Percentiles rank a stretch among this genome's conserved stretches.
These are phyloP conservation scores for Nicotiana tomentosiformis DNA, from an alignment of 257 asterid species.

Conservation along the genomic window DNA sequence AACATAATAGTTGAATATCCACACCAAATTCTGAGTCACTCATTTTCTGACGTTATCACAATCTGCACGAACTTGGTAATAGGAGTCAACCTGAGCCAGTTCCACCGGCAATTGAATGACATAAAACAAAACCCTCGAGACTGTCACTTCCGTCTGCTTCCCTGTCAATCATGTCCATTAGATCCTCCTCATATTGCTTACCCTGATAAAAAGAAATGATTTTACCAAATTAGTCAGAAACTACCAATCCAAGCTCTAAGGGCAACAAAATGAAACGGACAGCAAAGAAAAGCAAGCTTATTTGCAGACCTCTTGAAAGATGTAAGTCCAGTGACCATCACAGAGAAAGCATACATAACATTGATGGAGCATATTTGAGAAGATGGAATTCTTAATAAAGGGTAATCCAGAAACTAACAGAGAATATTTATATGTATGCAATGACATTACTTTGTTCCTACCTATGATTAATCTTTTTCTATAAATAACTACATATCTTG, in stretches of 20 bases:
- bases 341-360: neutral
- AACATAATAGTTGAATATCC: constrained; percentile 1
- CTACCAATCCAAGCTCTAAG: neutral
- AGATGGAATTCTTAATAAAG: neutral
- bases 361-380: neutral
- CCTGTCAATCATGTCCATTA: constrained; percentile 99
- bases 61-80: neutral
- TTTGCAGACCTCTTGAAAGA: neutral
- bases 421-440: neutral
- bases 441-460: neutral
- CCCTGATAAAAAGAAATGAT: constrained; percentile 46
- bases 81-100: constrained; percentile 18
- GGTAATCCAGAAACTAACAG: neutral
- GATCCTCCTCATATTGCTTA: constrained; percentile 90
- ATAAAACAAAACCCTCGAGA: constrained; percentile 98
- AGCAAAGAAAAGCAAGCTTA: neutral
- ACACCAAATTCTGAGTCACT: neutral
- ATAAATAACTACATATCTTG: neutral
- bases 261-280: neutral
- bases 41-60: neutral
- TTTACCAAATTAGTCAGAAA: constrained; percentile 8
- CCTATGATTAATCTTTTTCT: neutral
- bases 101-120: constrained; percentile 98
- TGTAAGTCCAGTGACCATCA: neutral
- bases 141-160: constrained; percentile 99